These are phyloP conservation scores for Collybiopsis confluens DNA, from an alignment of 768 basidiomycete species.

Conservation along the genomic window DNA sequence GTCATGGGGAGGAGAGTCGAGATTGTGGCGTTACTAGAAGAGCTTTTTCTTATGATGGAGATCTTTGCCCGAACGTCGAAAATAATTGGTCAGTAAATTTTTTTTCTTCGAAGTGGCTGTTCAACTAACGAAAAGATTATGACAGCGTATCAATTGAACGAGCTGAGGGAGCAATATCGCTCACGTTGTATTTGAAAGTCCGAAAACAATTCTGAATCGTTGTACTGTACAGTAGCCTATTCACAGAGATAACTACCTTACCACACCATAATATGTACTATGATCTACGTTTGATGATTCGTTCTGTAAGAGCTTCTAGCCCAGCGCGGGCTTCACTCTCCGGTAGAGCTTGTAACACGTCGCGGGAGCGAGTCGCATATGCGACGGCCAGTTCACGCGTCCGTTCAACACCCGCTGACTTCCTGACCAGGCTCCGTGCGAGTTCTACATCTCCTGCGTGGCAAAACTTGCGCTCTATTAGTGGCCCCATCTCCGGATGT, in stretches of 20 bases:
- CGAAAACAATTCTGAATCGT: too few relatives aligned
- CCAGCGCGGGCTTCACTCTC: conserved; percentile 80
- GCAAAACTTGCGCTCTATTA: conserved; percentile 82
- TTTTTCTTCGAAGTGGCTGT: background rate
- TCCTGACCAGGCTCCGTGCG: conserved; percentile 68
- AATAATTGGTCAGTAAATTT: background rate
- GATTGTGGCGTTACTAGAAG: conserved; percentile 1
- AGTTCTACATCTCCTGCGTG: conserved; percentile 81
- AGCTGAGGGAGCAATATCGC: background rate
- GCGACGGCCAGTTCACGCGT: conserved; percentile 74
- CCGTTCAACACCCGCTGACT: conserved; percentile 75
- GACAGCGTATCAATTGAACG: background rate
- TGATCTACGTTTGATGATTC: conserved; percentile 56
- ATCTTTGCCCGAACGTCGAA: background rate
- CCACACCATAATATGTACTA: conserved; percentile 13
- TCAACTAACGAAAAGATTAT: background rate
- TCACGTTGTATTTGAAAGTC: background rate
- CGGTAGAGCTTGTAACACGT: conserved; percentile 67
- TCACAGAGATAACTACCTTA: background rate
- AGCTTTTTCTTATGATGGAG: background rate
- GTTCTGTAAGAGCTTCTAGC: conserved; percentile 70
- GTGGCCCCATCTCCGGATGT: conserved; percentile 79
- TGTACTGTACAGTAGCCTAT: too few relatives aligned
- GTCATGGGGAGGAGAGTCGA: background rate
- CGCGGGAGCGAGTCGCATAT: conserved; percentile 78